These are phyloP conservation scores for Arabidopsis lyrata DNA, from an alignment of 441 rosid species.

Conservation along the genomic window DNA sequence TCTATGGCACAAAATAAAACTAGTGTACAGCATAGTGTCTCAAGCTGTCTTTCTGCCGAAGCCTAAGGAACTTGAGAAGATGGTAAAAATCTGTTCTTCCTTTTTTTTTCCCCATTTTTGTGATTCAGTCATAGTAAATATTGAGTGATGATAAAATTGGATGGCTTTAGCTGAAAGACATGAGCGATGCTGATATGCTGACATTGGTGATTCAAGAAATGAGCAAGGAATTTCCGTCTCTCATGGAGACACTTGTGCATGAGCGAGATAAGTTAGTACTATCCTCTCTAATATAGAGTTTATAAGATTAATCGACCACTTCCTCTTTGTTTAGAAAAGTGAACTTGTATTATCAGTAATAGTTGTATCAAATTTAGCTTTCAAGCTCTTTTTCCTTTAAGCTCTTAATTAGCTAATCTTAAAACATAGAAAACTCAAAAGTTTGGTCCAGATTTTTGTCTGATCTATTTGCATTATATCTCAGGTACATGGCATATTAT, in stretches of 20 bases:
- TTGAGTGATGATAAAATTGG: neutral
- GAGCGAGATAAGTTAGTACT: constrained; percentile 88
- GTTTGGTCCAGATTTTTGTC: neutral
- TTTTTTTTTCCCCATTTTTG: neutral
- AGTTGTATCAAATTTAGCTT: neutral
- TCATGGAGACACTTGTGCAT: constrained; percentile 92
- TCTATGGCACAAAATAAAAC: constrained; percentile 83
- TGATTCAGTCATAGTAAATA: constrained; percentile 22
- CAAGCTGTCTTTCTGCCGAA: constrained; percentile 85
- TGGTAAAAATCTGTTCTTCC: constrained; percentile 53
- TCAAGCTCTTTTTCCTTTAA: neutral
- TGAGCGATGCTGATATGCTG: constrained; percentile 86
- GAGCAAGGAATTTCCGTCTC: constrained; percentile 92
- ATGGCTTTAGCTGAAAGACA: constrained; percentile 74
- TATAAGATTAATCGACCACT: neutral
- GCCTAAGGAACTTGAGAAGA: constrained; percentile 78
- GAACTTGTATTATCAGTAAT: no score
- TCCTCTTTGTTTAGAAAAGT: neutral
- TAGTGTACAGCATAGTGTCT: constrained; percentile 64
- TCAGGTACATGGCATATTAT: constrained; percentile 78
- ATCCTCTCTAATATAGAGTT: neutral
- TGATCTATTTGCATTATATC: constrained; percentile 1
- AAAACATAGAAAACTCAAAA: neutral
- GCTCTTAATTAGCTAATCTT: neutral
- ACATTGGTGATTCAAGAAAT: constrained; percentile 91